Base-by-base conservation (phyloP, 257 asterid genomes). In the Scutellaria minor region DNA sequence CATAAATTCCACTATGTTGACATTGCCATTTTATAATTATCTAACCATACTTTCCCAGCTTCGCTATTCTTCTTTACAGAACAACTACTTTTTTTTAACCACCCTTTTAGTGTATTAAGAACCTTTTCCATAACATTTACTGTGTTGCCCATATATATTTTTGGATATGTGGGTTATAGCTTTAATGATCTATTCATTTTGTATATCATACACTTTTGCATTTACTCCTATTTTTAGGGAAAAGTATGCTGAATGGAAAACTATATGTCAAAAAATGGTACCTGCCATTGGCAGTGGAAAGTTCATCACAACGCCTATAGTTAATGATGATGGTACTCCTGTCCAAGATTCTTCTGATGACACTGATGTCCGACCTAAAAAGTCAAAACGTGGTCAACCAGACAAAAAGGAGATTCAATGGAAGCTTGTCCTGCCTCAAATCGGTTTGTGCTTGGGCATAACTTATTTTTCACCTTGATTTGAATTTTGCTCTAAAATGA, bases 261-360 rank as follows among this genome's bases (percentile, higher is more conserved):
- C 85, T 64, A 87, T 81, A 79, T 93, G 98, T 76, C 86, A 89
- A 71, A 81, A 85, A 70, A 74, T 91, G 85, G 91, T 80, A 48
- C 92, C 97, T 55, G 54, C 75, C 48, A 51, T 93, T 78, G 98
- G 97, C 76, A 91, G 96, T 78, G 97, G 96, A 78, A 91, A 89
- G 74, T 58, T 89, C 63, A 75, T 91, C 71, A 86, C 96, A 54
- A 76, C 85, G 37, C 86, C 95, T 74, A 73, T 87, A 84, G 74
- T 89, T 71, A 70, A 79, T 69, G 91, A 89, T 15, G 90, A 85
- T 81, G 94, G 89, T 63, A 87, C 78, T 56, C 91, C 90, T 65
- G 41, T 78, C 44, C 81, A 81, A 77, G 88, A 79, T 77, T 81
- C 80, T 76, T 80, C 79, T 35, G 66, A 14, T 27, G 15, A 53